phyloP scores from a whole-genome alignment of 495 filamentous ascomycete species.

The Penicillium verhagenii region DNA sequence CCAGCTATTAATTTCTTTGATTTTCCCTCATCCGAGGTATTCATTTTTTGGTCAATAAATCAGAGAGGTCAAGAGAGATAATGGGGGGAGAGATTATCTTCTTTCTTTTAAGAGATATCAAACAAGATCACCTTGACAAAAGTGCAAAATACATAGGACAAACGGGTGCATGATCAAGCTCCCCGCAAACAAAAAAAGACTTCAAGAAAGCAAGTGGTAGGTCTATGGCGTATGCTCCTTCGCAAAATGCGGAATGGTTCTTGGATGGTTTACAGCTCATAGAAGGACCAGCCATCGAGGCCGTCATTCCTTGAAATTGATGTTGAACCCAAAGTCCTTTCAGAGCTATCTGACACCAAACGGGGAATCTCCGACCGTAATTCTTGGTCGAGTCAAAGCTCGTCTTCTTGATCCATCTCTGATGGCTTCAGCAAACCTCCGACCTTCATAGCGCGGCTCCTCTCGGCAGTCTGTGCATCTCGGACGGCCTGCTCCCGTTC shows the following conservation, averaged over 20 bases:
- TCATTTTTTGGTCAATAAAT: slow-evolving; percentile 1
- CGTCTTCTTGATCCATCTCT: slow-evolving; percentile 87
- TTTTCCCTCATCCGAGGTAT: not conserved
- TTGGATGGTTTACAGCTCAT: slow-evolving; percentile 31
- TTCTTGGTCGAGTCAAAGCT: slow-evolving; percentile 80
- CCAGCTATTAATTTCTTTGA: not conserved
- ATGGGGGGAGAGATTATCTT: slow-evolving; percentile 6
- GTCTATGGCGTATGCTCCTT: slow-evolving; percentile 10
- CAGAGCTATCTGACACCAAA: slow-evolving; percentile 13
- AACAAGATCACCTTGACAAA: slow-evolving; percentile 9
- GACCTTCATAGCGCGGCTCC: slow-evolving; percentile 86
- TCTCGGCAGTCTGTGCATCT: slow-evolving; percentile 76
- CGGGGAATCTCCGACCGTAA: slow-evolving; percentile 55
- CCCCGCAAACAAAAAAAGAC: not conserved
- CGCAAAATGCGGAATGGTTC: not conserved
- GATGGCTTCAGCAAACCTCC: slow-evolving; percentile 89
- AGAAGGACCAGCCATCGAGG: slow-evolving; percentile 43
- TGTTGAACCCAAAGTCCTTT: slow-evolving; percentile 2
- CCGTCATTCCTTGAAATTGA: slow-evolving; percentile 20
- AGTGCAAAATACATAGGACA: slow-evolving; percentile 6
- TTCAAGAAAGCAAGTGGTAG: not conserved
- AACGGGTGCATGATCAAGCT: not conserved
- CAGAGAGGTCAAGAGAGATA: too few relatives aligned
- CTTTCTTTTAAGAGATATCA: slow-evolving; percentile 10
- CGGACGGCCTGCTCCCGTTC: slow-evolving; percentile 83